Conservation (phyloP, 2,329 filamentous ascomycete genomes). For the Thelonectria olida region DNA sequence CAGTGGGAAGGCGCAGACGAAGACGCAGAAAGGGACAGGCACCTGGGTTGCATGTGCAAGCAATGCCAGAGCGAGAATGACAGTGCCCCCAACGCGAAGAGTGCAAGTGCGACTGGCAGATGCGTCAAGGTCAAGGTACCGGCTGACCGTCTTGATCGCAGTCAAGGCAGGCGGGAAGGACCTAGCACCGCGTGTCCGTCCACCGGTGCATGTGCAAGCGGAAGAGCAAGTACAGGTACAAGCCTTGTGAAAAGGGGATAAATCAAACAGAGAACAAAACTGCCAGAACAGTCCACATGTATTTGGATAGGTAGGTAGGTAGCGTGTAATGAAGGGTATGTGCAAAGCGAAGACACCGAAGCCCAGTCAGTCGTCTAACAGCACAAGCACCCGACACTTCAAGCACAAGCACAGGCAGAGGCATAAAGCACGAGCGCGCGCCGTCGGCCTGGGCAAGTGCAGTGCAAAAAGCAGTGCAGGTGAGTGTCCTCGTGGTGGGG, state of each 20-base stretch:
- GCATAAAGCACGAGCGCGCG: slow-evolving; percentile 5
- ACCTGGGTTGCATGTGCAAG: slow-evolving; percentile 15
- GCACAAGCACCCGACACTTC: slow-evolving; percentile 15
- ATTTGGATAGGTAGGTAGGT: neutral
- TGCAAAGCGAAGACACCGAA: neutral
- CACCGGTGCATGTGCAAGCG: neutral
- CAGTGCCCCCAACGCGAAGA: neutral
- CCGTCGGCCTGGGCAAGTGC: slow-evolving; percentile 6
- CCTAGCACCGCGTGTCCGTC: neutral
- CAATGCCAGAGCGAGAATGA: slow-evolving; percentile 9
- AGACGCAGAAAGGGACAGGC: slow-evolving; percentile 12
- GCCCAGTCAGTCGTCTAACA: neutral
- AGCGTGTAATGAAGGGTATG: neutral
- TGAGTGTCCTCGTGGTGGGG: slow-evolving; percentile 41
- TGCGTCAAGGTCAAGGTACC: slow-evolving; percentile 10
- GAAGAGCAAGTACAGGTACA: too few relatives aligned
- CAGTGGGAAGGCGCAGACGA: slow-evolving; percentile 17
- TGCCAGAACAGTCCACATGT: neutral
- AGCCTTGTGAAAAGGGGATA: neutral
- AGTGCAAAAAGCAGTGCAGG: slow-evolving; percentile 19
- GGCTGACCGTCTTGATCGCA: slow-evolving; percentile 6
- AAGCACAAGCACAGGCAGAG: slow-evolving; percentile 20
- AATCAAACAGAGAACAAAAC: neutral
- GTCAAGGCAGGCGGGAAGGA: slow-evolving; percentile 25
- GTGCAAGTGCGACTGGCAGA: slow-evolving; percentile 17